phyloP scores from a whole-genome alignment of 257 asterid genomes.

The Paulownia fortunei region DNA sequence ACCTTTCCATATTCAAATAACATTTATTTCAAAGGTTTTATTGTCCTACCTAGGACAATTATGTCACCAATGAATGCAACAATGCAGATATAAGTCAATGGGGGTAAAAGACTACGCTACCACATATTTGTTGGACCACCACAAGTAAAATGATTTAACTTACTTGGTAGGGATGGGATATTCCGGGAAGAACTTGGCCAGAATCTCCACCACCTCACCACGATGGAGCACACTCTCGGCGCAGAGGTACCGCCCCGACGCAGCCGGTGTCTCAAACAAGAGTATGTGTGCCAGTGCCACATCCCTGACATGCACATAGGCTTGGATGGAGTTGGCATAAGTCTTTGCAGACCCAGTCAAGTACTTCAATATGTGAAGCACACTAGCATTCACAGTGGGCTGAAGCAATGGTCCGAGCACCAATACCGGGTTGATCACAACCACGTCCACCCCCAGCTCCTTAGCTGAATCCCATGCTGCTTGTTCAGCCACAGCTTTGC shows the following conservation, averaged over 20 bases:
- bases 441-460: slow-evolving; percentile 76
- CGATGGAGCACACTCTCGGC: slow-evolving; percentile 96
- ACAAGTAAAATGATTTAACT: too few relatives aligned
- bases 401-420: slow-evolving; percentile 88
- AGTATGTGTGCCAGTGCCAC: slow-evolving; percentile 88
- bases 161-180: slow-evolving; percentile 92
- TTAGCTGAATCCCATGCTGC: slow-evolving; percentile 74
- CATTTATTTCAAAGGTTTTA: too few relatives aligned
- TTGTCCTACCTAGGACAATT: too few relatives aligned
- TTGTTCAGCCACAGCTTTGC: slow-evolving; percentile 84
- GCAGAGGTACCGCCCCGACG: slow-evolving; percentile 82
- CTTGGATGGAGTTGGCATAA: slow-evolving; percentile 81
- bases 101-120: too few relatives aligned
- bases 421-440: slow-evolving; percentile 79
- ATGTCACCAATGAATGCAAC: too few relatives aligned
- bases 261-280: slow-evolving; percentile 72
- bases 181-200: slow-evolving; percentile 82
- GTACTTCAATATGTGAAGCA: slow-evolving; percentile 83
- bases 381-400: slow-evolving; percentile 81
- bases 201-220: slow-evolving; percentile 82
- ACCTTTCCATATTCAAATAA: not conserved
- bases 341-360: slow-evolving; percentile 89
- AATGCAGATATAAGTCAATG: too few relatives aligned
- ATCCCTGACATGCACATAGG: slow-evolving; percentile 85
- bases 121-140: too few relatives aligned